Base-by-base conservation (phyloP, 2,329 filamentous ascomycete genomes). In the Colletotrichum sp. region DNA sequence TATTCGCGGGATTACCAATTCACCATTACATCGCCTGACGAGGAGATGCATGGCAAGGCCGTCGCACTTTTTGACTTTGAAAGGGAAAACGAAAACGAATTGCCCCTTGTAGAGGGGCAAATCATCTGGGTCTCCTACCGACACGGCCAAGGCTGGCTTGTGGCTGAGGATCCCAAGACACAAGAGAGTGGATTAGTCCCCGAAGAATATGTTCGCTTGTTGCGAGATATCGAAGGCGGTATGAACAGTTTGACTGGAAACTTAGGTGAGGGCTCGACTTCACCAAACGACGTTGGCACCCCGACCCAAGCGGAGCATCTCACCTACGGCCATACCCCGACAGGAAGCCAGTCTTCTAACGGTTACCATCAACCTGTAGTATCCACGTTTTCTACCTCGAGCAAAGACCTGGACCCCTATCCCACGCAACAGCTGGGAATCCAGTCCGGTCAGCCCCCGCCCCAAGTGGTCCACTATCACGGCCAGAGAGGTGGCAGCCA, bases 11-110 rank as follows among this genome's bases (percentile, higher is more conserved):
- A 98, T 84, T 98, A 98, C 83, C 95, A 98, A 80, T 98, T 98
- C 84, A 98, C 95, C 22, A 98, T 98, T 80, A 96, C 95, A 18
- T 98, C 95, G 16, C 96, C 96, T 7, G 97, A 99, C 83, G 96
- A 99, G 85, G 96, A 99, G 84, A 98, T 98, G 92, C 96, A 98
- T 82, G 97, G 97, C 65, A 98, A 98, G 83, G 96, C 96, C 13
- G 95, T 99, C 32, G 97, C 97, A 8, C 89, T 99, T 26, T 99
- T 98, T 83, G 96, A 98, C 83, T 99, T 99, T 85, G 93, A 93
- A 80, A 92, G 96, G 36, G 96, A 99, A 84, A 98, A 99, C 83
- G 96, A 98, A 83, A 99, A 99, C 82, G 97, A 99, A 84, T 88
- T 99, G 73, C 95, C 96, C 6, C 88, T 99, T 63, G 93, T 95